These are phyloP conservation scores for Aureobasidium zeae DNA, from an alignment of 2,329 filamentous ascomycete species.

Conservation along the genomic window DNA sequence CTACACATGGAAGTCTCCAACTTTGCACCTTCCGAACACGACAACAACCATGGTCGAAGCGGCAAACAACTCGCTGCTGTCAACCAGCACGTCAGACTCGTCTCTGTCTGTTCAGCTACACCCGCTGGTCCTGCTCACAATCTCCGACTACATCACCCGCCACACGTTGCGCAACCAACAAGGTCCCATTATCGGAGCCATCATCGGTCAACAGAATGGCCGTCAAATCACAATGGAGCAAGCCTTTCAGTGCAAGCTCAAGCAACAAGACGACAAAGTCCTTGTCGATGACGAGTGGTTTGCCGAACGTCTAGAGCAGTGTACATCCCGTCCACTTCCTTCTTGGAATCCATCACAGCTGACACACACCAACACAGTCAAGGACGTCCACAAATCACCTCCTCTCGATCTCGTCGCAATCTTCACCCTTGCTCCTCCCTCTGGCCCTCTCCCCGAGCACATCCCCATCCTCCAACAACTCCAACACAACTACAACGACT, in stretches of 20 bases:
- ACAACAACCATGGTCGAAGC: slow-evolving; percentile 14
- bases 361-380: slow-evolving; percentile 53
- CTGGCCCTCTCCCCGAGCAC: slow-evolving; percentile 58
- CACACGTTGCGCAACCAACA: slow-evolving; percentile 68
- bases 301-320: slow-evolving; percentile 68
- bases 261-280: slow-evolving; percentile 41
- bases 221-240: slow-evolving; percentile 86
- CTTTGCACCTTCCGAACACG: too few species aligned
- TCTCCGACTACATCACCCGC: slow-evolving; percentile 92
- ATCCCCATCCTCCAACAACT: slow-evolving; percentile 72
- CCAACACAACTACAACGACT: slow-evolving; percentile 67
- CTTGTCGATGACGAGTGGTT: slow-evolving; percentile 66
- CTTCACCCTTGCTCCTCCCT: slow-evolving; percentile 50
- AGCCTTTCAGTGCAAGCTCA: slow-evolving; percentile 72
- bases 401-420: slow-evolving; percentile 67
- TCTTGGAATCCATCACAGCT: not conserved
- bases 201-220: slow-evolving; percentile 88
- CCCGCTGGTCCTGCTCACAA: slow-evolving; percentile 87
- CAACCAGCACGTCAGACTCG: slow-evolving; percentile 51
- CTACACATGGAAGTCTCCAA: too few species aligned
- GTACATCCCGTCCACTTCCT: slow-evolving; percentile 36
- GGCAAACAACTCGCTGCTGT: slow-evolving; percentile 34
- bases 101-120: slow-evolving; percentile 76
- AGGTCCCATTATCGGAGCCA: slow-evolving; percentile 71
- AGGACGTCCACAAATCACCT: slow-evolving; percentile 76